phyloP scores from a whole-genome alignment of 768 basidiomycete species.

The Russula foetens region DNA sequence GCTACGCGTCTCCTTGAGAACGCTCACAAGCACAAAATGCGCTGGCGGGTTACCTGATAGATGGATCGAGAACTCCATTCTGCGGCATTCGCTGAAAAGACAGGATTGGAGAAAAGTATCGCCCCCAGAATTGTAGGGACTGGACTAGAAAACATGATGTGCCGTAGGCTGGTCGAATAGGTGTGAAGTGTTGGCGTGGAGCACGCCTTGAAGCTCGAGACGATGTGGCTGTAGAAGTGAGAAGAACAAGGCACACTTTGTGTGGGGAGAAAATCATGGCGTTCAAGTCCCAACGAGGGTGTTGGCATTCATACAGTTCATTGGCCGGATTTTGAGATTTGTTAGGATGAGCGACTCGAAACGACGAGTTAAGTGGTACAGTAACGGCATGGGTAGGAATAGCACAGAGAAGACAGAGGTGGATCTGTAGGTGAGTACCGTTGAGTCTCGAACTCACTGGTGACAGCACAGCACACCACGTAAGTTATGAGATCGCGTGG shows the following conservation, averaged over 20 bases:
- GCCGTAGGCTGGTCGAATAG: not conserved
- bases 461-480: too few relatives aligned
- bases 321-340: not conserved
- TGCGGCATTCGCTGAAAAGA: conserved; percentile 35
- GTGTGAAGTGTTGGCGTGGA: not conserved
- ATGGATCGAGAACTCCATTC: conserved; percentile 46
- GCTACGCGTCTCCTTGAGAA: conserved; percentile 20
- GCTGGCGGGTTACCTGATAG: conserved; percentile 36
- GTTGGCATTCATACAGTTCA: not conserved
- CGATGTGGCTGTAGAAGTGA: not conserved
- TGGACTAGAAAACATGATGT: not conserved
- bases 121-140: not conserved
- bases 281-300: not conserved
- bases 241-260: not conserved
- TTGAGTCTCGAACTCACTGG: too few relatives aligned
- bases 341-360: not conserved
- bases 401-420: too few relatives aligned
- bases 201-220: not conserved
- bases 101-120: conserved; percentile 14
- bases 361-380: not conserved
- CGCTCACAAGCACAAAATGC: not conserved
- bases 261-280: not conserved
- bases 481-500: too few relatives aligned
- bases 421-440: too few relatives aligned
- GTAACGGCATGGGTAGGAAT: too few relatives aligned